Conservation (phyloP, 2,329 filamentous ascomycete species). For the Pseudogymnoascus pannorum region DNA sequence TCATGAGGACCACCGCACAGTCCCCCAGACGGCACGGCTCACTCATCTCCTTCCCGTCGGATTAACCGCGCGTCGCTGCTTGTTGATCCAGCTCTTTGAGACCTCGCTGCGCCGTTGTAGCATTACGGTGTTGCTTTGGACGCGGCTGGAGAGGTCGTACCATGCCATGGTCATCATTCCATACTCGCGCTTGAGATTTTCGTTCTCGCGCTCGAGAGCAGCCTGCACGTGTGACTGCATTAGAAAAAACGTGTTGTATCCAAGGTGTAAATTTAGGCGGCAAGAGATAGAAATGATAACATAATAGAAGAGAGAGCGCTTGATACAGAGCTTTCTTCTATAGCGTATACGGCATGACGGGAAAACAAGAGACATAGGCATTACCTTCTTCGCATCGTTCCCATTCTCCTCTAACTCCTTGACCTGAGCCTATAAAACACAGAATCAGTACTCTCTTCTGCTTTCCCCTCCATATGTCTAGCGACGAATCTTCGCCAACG, state of each 20-base stretch:
- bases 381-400: conserved; percentile 9
- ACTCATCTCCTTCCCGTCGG: conserved; percentile 25
- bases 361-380: not conserved
- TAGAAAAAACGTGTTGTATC: not conserved
- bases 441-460: not conserved
- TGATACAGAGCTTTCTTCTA: not conserved
- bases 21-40: not conserved
- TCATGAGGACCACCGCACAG: not conserved
- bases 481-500: not conserved
- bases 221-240: not conserved
- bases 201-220: conserved; percentile 16
- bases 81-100: conserved; percentile 76
- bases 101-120: conserved; percentile 67
- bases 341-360: not conserved
- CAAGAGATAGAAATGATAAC: not conserved
- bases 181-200: conserved; percentile 70
- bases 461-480: not conserved
- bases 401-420: conserved; percentile 8
- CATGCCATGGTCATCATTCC: conserved; percentile 73
- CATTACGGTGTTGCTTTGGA: conserved; percentile 78
- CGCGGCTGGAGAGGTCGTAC: conserved; percentile 71
- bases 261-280: not conserved
- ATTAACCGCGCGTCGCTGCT: conserved; percentile 67
- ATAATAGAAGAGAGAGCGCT: not conserved
- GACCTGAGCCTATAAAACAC: not conserved